Percentiles rank a stretch among this genome's conserved stretches.
Conservation (phyloP, 805 yeast genomes). For the Suhomyces prunicola region DNA sequence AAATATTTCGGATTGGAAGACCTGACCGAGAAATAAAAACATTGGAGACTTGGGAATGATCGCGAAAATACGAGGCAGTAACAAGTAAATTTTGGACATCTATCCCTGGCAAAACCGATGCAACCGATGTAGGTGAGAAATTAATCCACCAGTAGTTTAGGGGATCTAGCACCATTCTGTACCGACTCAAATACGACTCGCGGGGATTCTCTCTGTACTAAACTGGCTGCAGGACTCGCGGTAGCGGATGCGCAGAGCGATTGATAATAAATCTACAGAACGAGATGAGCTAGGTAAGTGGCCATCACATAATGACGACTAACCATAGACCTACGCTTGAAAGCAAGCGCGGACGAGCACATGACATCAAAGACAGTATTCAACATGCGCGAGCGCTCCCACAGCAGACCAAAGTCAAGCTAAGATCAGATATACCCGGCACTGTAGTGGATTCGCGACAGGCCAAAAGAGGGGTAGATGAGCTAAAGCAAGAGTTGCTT, state of each 20-base stretch:
- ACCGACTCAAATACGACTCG: not conserved
- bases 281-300: not conserved
- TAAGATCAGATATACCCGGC: slow-evolving; percentile 22
- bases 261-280: not conserved
- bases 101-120: too few relatives aligned
- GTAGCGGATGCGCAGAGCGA: not conserved
- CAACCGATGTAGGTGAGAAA: too few relatives aligned
- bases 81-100: too few relatives aligned
- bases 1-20: not conserved
- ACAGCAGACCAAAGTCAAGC: slow-evolving; percentile 32
- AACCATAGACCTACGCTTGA: slow-evolving; percentile 44
- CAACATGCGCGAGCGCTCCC: slow-evolving; percentile 32
- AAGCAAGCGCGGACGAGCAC: slow-evolving; percentile 35
- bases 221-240: not conserved
- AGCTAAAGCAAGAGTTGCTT: slow-evolving; percentile 18
- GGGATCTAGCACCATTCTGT: too few relatives aligned
- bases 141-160: too few relatives aligned
- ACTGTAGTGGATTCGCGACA: slow-evolving; percentile 12
- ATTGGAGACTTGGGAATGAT: not conserved
- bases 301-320: slow-evolving; percentile 31
- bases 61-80: not conserved
- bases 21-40: not conserved
- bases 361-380: slow-evolving; percentile 31
- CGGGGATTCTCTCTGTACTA: not conserved
- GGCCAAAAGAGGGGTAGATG: slow-evolving; percentile 21